These are phyloP conservation scores for Xerocomus brunneocitrinus DNA, from an alignment of 768 basidiomycete species.

Conservation along the genomic window DNA sequence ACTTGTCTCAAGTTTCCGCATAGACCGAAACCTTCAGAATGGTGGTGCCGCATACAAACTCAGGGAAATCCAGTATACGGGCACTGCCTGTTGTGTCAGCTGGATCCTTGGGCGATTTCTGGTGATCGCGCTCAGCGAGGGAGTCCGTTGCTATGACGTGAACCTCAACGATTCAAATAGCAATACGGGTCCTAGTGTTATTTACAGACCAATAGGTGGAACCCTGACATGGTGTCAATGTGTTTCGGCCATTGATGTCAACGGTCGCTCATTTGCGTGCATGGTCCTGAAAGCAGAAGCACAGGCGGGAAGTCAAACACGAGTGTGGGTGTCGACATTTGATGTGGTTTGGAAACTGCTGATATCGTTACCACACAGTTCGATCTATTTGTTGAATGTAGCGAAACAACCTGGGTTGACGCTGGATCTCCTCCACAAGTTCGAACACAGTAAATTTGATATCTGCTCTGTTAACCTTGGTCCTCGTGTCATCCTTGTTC, in stretches of 20 bases:
- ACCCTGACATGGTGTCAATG: too few species aligned
- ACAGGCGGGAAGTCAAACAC: too few species aligned
- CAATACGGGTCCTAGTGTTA: background rate
- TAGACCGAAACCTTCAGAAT: conserved; percentile 4
- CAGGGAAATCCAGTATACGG: conserved; percentile 8
- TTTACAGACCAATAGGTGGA: background rate
- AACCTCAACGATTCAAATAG: background rate
- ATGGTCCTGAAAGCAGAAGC: conserved; percentile 5
- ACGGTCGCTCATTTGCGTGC: background rate
- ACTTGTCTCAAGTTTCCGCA: conserved; percentile 11
- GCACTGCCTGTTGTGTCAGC: background rate
- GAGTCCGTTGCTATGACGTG: conserved; percentile 16
- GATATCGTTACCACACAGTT: background rate
- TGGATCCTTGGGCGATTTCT: conserved; percentile 17
- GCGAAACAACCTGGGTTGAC: conserved; percentile 1
- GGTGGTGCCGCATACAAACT: background rate
- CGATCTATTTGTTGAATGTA: conserved; percentile 5
- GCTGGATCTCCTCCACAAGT: conserved; percentile 13
- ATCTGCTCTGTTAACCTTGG: conserved; percentile 7
- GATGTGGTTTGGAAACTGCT: background rate
- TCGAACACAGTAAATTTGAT: background rate
- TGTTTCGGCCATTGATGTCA: background rate
- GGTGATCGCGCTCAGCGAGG: conserved; percentile 10
- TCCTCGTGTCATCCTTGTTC: conserved; percentile 10
- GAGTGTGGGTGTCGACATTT: conserved; percentile 3